Conservation (phyloP, 2,329 filamentous ascomycete species). For the Botrytis byssoidea region DNA sequence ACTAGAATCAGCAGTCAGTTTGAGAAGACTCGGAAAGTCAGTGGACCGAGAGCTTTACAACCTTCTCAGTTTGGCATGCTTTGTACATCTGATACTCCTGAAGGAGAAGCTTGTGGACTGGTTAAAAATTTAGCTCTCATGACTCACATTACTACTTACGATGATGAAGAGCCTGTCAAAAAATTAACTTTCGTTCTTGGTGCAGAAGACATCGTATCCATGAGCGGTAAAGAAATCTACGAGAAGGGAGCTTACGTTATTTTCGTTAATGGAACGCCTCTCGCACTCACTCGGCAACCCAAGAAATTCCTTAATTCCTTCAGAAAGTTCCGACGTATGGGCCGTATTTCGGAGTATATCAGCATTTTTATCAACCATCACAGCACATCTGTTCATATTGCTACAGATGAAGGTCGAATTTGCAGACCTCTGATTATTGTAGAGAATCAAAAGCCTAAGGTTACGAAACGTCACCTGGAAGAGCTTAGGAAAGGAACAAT, state of each 20-base stretch:
- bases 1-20: constrained; percentile 98
- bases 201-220: constrained; percentile 74
- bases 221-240: constrained; percentile 86
- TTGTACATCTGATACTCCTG: constrained; percentile 93
- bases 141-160: constrained; percentile 98
- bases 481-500: constrained; percentile 79
- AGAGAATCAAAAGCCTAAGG: constrained; percentile 78
- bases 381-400: constrained; percentile 88
- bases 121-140: constrained; percentile 98
- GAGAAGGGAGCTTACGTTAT: constrained; percentile 81
- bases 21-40: constrained; percentile 96
- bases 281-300: constrained; percentile 80
- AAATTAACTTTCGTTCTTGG: constrained; percentile 85
- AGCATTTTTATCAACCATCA: constrained; percentile 96
- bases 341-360: constrained; percentile 92
- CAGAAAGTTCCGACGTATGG: constrained; percentile 80
- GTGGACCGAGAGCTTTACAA: constrained; percentile 90
- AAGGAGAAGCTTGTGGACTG: constrained; percentile 96
- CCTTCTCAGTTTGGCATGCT: constrained; percentile 99
- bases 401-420: constrained; percentile 94
- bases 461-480: constrained; percentile 75
- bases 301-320: constrained; percentile 85
- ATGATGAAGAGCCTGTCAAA: constrained; percentile 86
- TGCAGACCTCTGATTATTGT: constrained; percentile 96
- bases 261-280: constrained; percentile 92